Base-by-base conservation (phyloP, 2,329 filamentous ascomycete genomes). In the Sphaerostilbella broomeana region DNA sequence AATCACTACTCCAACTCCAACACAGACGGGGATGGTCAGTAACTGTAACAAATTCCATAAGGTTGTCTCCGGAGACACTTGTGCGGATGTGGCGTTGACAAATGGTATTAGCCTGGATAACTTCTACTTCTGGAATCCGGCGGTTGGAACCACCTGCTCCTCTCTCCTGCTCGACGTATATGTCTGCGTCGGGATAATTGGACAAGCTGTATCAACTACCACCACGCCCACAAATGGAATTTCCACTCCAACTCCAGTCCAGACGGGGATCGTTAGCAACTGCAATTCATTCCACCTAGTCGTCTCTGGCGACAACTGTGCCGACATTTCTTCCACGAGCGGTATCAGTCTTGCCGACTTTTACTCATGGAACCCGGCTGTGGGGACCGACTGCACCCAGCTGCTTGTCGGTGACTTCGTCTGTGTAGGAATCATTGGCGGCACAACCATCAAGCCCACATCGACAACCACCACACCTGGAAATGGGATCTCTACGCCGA, bases 281-380 rank as follows among this genome's bases (percentile, higher is more conserved):
- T 60, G 58, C 19, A 48, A 57, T 11, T 52, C 44, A 25, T 61
- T 59, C 33, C 44, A 58, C 35, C 31, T 44, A 2, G 42, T 60
- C 0, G 24, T 15, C 6, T 13, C 15, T 13, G 40, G 34, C 8
- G 34, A 42, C n/a, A 26, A 12, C 6, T 41, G 38, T 34, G 17
- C 24, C 4, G 24, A 17, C 11, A 35, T 41, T 28, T 15, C 20
- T 20, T n/a, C n/a, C 19, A 19, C 12, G 24, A 30, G 13, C 12
- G 12, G 31, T 6, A 19, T 19, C 28, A 22, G 17, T 18, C 31
- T n/a, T 15, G 30, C 17, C 30, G 18, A 33, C 17, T 33, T 40
- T 34, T 24, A 24, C 12, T 19, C 18, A 13, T 34, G 32, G 32
- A 34, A 34, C 21, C 32, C 32, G 6, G 32, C 32, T 20, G 17